Percentiles rank a stretch among this genome's conserved stretches.
Evolutionary conservation across 2,329 filamentous ascomycete genomes (phyloP).

Genomic region (Tolypocladium inflatum): DNA sequence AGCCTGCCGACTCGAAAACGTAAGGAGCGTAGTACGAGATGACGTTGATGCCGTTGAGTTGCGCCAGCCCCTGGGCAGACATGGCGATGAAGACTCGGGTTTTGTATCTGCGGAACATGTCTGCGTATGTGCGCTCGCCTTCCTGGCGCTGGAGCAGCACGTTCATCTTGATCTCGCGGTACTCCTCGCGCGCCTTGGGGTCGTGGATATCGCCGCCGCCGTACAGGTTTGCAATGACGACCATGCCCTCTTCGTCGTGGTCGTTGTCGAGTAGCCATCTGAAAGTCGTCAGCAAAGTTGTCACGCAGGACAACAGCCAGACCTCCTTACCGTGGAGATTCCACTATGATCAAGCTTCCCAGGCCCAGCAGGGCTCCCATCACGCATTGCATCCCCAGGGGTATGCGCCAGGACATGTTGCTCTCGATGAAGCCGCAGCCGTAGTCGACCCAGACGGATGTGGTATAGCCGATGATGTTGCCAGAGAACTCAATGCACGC

Average conservation of each 20-base stretch:
- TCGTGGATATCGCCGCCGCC: constrained; percentile 94
- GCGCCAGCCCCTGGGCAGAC: constrained; percentile 91
- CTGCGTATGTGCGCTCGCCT: constrained; percentile 79
- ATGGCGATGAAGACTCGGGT: constrained; percentile 96
- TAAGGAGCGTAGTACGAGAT: constrained; percentile 98
- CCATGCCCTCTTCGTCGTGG: constrained; percentile 94
- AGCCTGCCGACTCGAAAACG: constrained; percentile 95
- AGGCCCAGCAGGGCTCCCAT: constrained; percentile 82
- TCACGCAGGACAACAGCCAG: neutral
- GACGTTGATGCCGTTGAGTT: constrained; percentile 98
- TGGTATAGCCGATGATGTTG: constrained; percentile 91
- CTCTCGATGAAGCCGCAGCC: constrained; percentile 85
- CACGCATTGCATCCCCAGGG: constrained; percentile 82
- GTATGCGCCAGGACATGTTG: constrained; percentile 83
- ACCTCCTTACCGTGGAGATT: constrained; percentile 70
- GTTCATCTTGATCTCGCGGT: constrained; percentile 98
- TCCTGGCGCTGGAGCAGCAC: constrained; percentile 90
- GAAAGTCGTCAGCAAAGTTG: constrained; percentile 13
- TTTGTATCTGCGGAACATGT: constrained; percentile 91
- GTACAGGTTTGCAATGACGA: constrained; percentile 96
- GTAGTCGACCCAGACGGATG: constrained; percentile 98
- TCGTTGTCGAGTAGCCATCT: constrained; percentile 98
- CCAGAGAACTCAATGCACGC: constrained; percentile 98
- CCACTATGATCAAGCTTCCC: constrained; percentile 87
- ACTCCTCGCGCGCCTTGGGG: constrained; percentile 85